These are phyloP conservation scores for Trifolium dubium DNA, from an alignment of 306 rosid genomes.

Conservation along the genomic window DNA sequence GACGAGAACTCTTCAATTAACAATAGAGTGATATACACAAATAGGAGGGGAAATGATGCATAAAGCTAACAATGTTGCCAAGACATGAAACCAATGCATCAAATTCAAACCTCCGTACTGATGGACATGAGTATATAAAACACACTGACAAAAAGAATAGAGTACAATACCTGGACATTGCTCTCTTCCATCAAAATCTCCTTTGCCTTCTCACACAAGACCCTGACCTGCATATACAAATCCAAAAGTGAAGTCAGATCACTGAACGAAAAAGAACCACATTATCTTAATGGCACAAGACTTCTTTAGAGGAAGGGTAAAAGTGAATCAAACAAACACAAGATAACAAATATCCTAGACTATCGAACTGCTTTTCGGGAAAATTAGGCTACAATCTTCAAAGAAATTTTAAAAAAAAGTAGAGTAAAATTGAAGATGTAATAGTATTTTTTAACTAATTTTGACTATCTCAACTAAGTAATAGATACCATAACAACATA, in stretches of 20 bases:
- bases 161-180: constrained; percentile 81
- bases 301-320: background rate
- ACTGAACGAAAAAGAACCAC: constrained; percentile 7
- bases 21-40: constrained; percentile 3
- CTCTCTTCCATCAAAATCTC: constrained; percentile 97
- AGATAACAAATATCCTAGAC: constrained; percentile 18
- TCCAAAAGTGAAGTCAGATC: constrained; percentile 23
- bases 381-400: background rate
- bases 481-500: background rate
- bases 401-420: constrained; percentile 10
- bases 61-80: constrained; percentile 1
- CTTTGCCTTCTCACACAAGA: constrained; percentile 88
- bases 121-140: constrained; percentile 6
- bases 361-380: constrained; percentile 26
- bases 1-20: constrained; percentile 15
- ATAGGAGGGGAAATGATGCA: background rate
- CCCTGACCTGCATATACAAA: constrained; percentile 64
- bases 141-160: constrained; percentile 9
- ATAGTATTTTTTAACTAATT: constrained; percentile 2
- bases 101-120: background rate
- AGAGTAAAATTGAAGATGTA: constrained; percentile 22
- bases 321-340: background rate
- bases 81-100: constrained; percentile 21
- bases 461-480: background rate
- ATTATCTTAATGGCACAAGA: background rate